Evolutionary conservation across 1,284 basidiomycete genomes (phyloP), one percentile per base, ranked within the genome.

Genomic region (Moesziomyces aphidis): DNA sequence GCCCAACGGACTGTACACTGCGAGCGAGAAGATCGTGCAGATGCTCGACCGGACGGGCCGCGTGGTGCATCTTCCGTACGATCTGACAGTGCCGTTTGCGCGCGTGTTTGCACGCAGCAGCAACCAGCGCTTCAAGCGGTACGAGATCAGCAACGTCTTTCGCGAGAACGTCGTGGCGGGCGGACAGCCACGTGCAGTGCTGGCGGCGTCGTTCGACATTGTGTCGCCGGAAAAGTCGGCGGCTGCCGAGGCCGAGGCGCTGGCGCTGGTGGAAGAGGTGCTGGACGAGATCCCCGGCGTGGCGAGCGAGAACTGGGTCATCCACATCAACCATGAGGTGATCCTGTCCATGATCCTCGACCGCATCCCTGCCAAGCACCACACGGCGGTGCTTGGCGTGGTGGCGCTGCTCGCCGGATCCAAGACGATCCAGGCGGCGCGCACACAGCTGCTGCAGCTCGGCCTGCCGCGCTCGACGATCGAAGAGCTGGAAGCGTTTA

Each of bases 61-160:
- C n/a, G 78, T 85, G 13, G 85, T 85, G 28, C 75, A 77, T 45
- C 73, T 85, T 15, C 83, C 83, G 10, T 82, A 73, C 60, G 83
- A 84, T 53, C 61, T 80, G 1, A 87, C 95, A 15, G 87, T 92
- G 2, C 91, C 92, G 0, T 96, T 97, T 84, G 94, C 95, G 10
- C 88, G 94, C 50, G 87, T 93, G 45, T 93, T 93, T 19, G 93
- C 92, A 0, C 88, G 92, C 60, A 89, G 88, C 17, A 89, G 89
- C 50, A 89, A 90, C 52, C 89, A 89, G 75, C 87, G 95, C 45
- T 94, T 97, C 85, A 97, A 98, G 85, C 89, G 95, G 19, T 97
- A 92, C 85, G 92, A 94, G 85, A 90, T 96, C 50, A 76, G 76
- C 31, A 79, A 82, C 17, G 82, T 85, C 44, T 85, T 82, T 50